Evolutionary conservation across 208 protist genomes (phyloP), one percentile per base, ranked within the genome.

Genomic region (Strigomonas culicis): DNA sequence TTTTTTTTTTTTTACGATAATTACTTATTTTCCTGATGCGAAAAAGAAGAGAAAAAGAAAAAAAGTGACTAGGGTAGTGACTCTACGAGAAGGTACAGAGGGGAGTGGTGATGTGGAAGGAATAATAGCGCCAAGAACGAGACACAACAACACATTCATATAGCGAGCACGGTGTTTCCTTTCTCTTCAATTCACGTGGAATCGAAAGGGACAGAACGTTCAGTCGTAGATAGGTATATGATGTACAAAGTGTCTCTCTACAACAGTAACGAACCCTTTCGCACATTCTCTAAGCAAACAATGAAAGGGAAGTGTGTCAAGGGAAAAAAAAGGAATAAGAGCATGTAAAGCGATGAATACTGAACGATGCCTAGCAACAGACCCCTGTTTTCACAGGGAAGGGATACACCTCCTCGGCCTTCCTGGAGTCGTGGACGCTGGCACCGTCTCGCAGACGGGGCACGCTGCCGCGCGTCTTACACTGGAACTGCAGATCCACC

Each of bases 401-500:
- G 10, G 72, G 73, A 24, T 63, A 74, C 22, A 49, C 50, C 36
- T 74, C 56, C 65, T 77, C 67, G 10, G 79, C 63, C 21, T 74
- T 63, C 6, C 34, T 65, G 1, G 73, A 63, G 1, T 68, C 63
- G 28, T 72, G 72, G 31, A 65, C 72, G 27, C 57, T 72, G 21
- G 51, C 59, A 11, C 78, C 78, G 1, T 62, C 58, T 27, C 62
- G 67, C 25, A 84, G 39, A 31, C 59, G 46, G 15, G 78, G 70
- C 0, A 50, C 57, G 2, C 63, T 60, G 8, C 66, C 70, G 3
- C 64, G 73, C 43, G 68, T 73, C 67, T 80, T 84, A 53, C 61
- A 68, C 64, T 84, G 78, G 44, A 84, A 84, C 49, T 76, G 46
- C 46, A 74, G 15, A 36, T 57, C 44, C 36, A 69, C 39, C 25